Evolutionary conservation across 495 filamentous ascomycete genomes (phyloP), one percentile per base, ranked within the genome.

Genomic region (Umbilicaria muhlenbergii): DNA sequence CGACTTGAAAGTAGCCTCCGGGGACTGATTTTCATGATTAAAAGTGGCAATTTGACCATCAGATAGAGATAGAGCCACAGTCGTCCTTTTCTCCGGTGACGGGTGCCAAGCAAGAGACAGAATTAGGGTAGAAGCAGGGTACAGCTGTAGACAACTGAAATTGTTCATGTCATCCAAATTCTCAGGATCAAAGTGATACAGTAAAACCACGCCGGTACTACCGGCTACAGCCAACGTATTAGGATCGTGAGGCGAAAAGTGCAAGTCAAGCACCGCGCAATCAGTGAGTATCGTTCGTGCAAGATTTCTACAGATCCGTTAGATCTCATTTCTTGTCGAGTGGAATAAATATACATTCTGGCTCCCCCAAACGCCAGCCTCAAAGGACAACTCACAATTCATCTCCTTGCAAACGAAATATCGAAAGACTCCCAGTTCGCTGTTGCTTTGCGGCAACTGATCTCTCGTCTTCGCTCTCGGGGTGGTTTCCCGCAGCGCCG

Each of bases 201-300:
- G 58, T 7, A 69, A 68, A 0, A 94, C 59, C 10, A 66, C 65
- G 2, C 81, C 86, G 5, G 75, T 78, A 46, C 84, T 91, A 10
- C 76, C 78, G 10, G 85, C 83, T 24, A 79, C 74, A 8, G 74
- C 84, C 24, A 91, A 66, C 12, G 74, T 55, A 21, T 62, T 60
- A 12, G 63, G 60, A n/a, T 63, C 51, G 34, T 62, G 56, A 6
- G 76, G 78, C 46, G 78, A 76, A 59, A 94, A 95, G 45, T 84
- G 81, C 17, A 94, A 69, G 56, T 96, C 89, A 36, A 96, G 75
- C 17, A 95, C 68, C 16, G 85, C 86, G 50, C 74, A 80, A 34
- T 70, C 70, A 32, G 77, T 69, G 2, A 66, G 56, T 21, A 79
- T 41, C 1, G 68, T 74, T 45, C 75, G 67, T 32, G 61, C 39